Evolutionary conservation across 192 early-diverging fungal genomes (phyloP), one percentile per base, ranked within the genome.

Genomic region (Rhizoclosmatium sp.): DNA sequence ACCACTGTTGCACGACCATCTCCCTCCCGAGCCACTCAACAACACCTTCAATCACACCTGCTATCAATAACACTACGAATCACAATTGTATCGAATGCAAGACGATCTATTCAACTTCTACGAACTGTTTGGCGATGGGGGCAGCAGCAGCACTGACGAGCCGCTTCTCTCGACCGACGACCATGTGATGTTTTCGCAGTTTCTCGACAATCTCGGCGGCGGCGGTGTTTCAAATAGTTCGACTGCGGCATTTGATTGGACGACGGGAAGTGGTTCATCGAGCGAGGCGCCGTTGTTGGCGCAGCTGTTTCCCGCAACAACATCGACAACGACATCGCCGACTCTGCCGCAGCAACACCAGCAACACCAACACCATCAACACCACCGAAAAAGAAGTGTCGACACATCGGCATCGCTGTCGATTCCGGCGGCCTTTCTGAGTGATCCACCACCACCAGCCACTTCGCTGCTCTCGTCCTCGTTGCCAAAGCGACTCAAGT

Each of bases 71-170:
- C 31, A 31, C 31, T 31, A 14, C 39, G 21, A 31, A 0, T 31
- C 31, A 31, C 31, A 31, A 31, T 31, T 0, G 31, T 0, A 31
- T 31, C 31, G 31, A 31, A 31, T 31, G 31, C 31, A 31, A 31
- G 31, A 31, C 31, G 64, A 65, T 31, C 64, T 65, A 40, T 72
- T 72, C 31, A 45, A 58, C 70, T 72, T 72, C 54, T 58, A 39
- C 54, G 70, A 72, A 21, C 70, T 72, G 49, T 72, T 72, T 72
- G 70, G 70, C 49, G 70, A 72, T 51, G 45, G 23, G n/a, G 39
- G 10, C 70, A 39, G n/a, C 21, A 39, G 9, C 54, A n/a, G 23
- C 23, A 10, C 49, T 7, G 10, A 54, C 70, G 70, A 54, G 70
- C 49, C 47, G 39, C 70, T 72, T 9, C 51, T 72, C 49, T 58